Evolutionary conservation across 108 stramenopile genomes (phyloP).

Genomic region (Cyclotella distinguenda): DNA sequence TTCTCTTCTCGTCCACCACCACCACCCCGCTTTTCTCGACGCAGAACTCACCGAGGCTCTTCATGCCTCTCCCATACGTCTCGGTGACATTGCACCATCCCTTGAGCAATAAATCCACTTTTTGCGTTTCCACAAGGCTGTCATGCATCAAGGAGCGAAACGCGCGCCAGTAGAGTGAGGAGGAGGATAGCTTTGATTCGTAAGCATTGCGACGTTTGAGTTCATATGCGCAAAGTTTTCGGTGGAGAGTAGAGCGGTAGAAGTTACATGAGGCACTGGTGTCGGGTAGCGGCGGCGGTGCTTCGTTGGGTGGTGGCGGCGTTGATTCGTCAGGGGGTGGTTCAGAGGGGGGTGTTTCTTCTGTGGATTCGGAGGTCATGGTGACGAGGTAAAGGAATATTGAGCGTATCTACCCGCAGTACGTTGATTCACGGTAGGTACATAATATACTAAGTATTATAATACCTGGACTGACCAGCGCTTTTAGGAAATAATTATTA

Average conservation of each 20-base stretch:
- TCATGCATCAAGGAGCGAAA: conserved; percentile 66
- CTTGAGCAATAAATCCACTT: conserved; percentile 61
- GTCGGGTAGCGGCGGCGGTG: neutral
- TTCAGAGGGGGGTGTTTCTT: neutral
- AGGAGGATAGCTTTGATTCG: conserved; percentile 65
- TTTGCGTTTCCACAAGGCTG: conserved; percentile 59
- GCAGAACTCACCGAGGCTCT: conserved; percentile 53
- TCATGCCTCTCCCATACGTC: conserved; percentile 53
- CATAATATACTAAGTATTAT: too few species aligned
- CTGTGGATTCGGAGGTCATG: neutral
- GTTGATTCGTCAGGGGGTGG: neutral
- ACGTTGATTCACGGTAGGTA: too few species aligned
- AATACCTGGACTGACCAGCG: too few species aligned
- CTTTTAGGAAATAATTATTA: too few species aligned
- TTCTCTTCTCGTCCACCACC: conserved; percentile 54
- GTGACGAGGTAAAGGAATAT: too few species aligned
- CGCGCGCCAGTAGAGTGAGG: conserved; percentile 74
- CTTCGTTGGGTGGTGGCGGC: neutral
- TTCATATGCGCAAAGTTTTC: conserved; percentile 64
- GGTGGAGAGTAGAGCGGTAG: neutral
- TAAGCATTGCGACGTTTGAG: conserved; percentile 62
- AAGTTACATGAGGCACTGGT: neutral
- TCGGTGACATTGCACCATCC: conserved; percentile 60
- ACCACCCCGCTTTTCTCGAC: conserved; percentile 57
- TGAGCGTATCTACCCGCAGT: too few species aligned